Evolutionary conservation across 768 basidiomycete species (phyloP), one percentile per base, ranked within the genome.

Genomic region (Suillus clintonianus): DNA sequence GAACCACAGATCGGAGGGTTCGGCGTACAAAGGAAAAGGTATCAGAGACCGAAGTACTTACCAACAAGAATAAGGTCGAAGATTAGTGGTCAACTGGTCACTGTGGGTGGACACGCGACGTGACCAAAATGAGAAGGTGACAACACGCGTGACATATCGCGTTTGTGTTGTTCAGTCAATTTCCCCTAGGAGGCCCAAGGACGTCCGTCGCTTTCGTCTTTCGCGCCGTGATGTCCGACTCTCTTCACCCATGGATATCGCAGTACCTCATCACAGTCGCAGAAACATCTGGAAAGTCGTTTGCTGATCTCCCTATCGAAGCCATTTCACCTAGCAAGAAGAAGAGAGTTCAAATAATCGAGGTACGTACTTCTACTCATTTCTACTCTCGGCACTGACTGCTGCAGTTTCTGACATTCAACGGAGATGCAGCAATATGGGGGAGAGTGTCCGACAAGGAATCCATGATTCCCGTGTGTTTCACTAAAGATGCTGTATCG

Each of bases 361-460:
- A 89, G 75, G 90, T 85, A 55, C 53, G 76, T 65, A 22, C 51
- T 43, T 32, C 2, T 27, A 13, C 37, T 15, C 48, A 36, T n/a
- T 55, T 39, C 50, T 61, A 42, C 36, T 15, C 57, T 45, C 63
- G 65, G 48, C n/a, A 9, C n/a, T 45, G 6, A 17, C 55, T 39
- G 41, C 58, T 32, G 15, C 61, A 91, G 89, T 85, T 89, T 66
- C 72, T 90, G 30, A 86, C 86, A 8, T 85, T 78, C 65, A 80
- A 79, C 22, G 68, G 70, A 6, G 70, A 80, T 41, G 78, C 81
- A 50, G 76, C 79, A n/a, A 70, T 90, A 19, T 92, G 90, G 90
- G 89, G 84, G 1, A 75, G 77, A 51, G 71, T 87, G 15, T 90
- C 89, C 2, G 90, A 92, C 72, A 86, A 83, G 69, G 64, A 76